Evolutionary conservation across 75 land plant species (phyloP).

Genomic region (Selaginella tamariscina): DNA sequence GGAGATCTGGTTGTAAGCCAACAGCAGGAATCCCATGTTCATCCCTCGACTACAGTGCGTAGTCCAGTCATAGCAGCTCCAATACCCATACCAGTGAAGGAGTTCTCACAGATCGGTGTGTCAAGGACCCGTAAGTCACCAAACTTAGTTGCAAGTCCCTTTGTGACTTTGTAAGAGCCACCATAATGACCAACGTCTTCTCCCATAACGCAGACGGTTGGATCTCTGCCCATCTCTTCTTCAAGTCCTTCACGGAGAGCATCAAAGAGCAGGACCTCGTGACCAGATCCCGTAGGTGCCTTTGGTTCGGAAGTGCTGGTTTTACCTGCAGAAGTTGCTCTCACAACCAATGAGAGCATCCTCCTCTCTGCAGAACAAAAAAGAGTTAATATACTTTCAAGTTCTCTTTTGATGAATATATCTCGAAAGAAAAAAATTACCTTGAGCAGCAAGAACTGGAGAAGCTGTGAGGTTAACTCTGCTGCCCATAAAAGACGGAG

Average conservation of each 20-base stretch:
- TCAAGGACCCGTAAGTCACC: slow-evolving; percentile 4
- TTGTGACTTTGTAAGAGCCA: slow-evolving; percentile 12
- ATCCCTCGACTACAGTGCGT: slow-evolving; percentile 1
- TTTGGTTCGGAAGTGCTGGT: neutral
- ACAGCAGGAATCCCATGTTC: slow-evolving; percentile 67
- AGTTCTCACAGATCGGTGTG: slow-evolving; percentile 10
- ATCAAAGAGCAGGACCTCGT: slow-evolving; percentile 8
- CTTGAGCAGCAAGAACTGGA: no score
- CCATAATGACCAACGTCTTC: slow-evolving; percentile 14
- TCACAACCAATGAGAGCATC: no score
- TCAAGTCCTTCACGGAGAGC: slow-evolving; percentile 11
- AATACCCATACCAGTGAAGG: slow-evolving; percentile 8
- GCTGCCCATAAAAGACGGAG: no score
- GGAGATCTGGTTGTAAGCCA: slow-evolving; percentile 33
- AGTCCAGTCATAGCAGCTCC: slow-evolving; percentile 10
- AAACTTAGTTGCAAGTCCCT: slow-evolving; percentile 3
- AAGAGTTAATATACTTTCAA: neutral
- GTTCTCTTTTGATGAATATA: neutral
- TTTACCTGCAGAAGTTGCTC: neutral
- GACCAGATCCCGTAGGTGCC: neutral
- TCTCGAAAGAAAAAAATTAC: neutral
- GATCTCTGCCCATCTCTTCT: slow-evolving; percentile 12
- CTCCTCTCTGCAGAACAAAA: no score
- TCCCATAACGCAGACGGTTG: neutral
- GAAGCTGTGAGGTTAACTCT: no score